Conservation (phyloP, 176 grass and related monocot species). For the Aegilops longissima region DNA sequence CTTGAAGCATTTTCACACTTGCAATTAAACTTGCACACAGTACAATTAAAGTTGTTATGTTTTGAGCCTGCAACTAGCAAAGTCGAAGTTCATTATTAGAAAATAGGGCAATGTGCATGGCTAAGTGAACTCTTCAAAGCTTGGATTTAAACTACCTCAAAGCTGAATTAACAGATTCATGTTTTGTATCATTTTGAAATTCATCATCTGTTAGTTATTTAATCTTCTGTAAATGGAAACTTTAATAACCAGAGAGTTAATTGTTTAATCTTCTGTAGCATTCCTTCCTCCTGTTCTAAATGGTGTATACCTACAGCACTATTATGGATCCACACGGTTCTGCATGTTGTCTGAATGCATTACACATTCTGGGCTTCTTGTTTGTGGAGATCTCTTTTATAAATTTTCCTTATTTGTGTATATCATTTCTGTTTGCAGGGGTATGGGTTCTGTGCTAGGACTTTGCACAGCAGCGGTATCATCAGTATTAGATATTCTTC, state of each 20-base stretch:
- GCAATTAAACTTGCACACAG: background rate
- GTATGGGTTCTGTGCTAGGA: constrained; percentile 56
- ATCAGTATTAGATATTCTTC: constrained; percentile 71
- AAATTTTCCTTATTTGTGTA: background rate
- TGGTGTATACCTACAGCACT: too few relatives aligned
- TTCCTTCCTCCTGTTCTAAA: background rate
- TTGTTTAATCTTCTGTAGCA: background rate
- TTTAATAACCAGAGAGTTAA: background rate
- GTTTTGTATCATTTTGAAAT: background rate
- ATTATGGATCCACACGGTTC: constrained; percentile 6
- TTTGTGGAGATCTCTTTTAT: background rate
- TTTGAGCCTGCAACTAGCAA: background rate
- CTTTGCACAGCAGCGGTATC: constrained; percentile 60
- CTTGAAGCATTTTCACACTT: constrained; percentile 13
- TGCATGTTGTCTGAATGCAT: background rate
- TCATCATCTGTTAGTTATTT: background rate
- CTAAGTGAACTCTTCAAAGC: background rate
- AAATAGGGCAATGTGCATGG: background rate
- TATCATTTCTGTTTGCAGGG: constrained; percentile 49
- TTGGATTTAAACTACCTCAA: background rate
- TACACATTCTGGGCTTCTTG: background rate
- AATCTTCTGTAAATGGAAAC: background rate
- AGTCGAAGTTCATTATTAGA: background rate
- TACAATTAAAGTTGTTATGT: background rate
- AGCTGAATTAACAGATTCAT: background rate